These are phyloP conservation scores for Pseudisothecium myosuroides DNA, from an alignment of 225 moss, liverwort and hornwort genomes.

Conservation along the genomic window DNA sequence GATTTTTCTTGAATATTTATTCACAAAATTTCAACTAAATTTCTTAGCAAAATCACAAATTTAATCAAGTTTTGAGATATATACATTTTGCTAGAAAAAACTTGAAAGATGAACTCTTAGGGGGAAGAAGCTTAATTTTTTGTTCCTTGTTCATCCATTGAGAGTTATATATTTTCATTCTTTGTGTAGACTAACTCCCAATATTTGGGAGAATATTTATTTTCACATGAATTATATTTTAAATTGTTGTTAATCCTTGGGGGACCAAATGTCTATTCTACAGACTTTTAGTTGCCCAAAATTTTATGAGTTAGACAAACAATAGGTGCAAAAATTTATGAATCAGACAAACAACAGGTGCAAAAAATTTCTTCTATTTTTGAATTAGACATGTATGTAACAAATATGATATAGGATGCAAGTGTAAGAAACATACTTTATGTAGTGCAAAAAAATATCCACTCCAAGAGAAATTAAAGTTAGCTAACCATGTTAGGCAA, in stretches of 20 bases:
- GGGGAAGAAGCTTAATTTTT: fast-evolving
- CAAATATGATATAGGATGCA: background rate
- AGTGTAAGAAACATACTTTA: background rate
- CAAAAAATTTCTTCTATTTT: background rate
- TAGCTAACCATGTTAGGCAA: fast-evolving
- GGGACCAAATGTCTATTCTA: background rate
- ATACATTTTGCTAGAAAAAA: background rate
- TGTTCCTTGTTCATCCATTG: background rate
- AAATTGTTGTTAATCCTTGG: background rate
- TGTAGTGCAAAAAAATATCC: background rate
- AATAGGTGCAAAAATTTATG: background rate
- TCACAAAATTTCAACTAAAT: background rate
- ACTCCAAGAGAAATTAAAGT: background rate
- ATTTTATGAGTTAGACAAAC: background rate
- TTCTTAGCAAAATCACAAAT: background rate
- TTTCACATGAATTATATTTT: background rate
- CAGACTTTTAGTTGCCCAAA: no score
- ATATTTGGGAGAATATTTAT: background rate
- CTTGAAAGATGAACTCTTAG: background rate
- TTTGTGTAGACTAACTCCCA: background rate
- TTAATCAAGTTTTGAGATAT: background rate
- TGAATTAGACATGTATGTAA: fast-evolving
- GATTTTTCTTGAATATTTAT: background rate
- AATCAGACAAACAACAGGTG: background rate
- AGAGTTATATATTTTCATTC: background rate